Evolutionary conservation across 805 yeast genomes (phyloP), one percentile per base, ranked within the genome.

Genomic region (Priceomyces melissophilus): DNA sequence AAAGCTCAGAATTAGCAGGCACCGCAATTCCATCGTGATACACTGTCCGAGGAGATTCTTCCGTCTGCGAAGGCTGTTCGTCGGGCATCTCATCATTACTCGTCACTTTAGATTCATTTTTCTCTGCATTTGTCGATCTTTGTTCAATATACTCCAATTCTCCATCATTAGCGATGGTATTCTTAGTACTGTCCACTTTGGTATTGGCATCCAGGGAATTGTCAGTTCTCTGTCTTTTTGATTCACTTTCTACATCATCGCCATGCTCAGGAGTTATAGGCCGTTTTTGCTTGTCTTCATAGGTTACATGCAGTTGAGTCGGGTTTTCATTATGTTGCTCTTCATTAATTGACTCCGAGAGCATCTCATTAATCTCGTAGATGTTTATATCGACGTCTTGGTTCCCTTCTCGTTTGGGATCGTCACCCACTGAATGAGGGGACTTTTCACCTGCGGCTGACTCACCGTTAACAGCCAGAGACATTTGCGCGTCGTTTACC

Each of bases 1-100:
- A 48, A 15, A 70, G 57, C 49, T 69, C 75, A 1, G 72, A 65
- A 46, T 68, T 58, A 3, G 72, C 69, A 0, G 75, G 75, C 4
- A 69, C 52, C 10, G 42, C 37, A 23, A 50, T 39, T 2, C 60
- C 58, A 26, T 48, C 54, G 39, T 50, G 57, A 11, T 48, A 41
- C n/a, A 53, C 56, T 1, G 52, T 52, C n/a, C 36, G 31, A 12
- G 39, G 38, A 6, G 39, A 41, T 10, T 27, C 32, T 20, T 32
- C 26, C 6, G 35, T 10, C 9, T 16, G 12, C 10, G 28, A 29
- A 3, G 15, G 23, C 3, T 30, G 14, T 15, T 40, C 38, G 5
- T 34, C 36, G 2, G 13, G n/a, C n/a, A n/a, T n/a, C n/a, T n/a
- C 14, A 25, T 33, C 44, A 10, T 30, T 32, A 11, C 35, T 31